Evolutionary conservation across 257 asterid genomes (phyloP).

Genomic region (Gynochthodes officinalis): DNA sequence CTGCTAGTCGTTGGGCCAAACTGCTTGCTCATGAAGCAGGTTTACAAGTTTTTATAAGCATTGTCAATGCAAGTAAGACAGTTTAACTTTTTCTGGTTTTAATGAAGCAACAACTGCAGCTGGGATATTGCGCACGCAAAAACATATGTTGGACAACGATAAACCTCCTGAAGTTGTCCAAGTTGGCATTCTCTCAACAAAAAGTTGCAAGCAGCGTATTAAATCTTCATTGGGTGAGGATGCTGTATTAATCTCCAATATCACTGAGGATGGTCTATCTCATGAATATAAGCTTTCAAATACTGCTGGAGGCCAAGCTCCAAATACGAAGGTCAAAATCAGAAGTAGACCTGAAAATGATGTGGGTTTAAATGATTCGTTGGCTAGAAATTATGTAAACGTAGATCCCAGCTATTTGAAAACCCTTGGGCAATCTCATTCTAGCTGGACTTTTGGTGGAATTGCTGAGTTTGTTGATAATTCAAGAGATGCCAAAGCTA

Average conservation of each 20-base stretch:
- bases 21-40: not conserved
- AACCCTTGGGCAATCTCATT: slow-evolving; percentile 79
- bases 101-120: slow-evolving; percentile 21
- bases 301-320: slow-evolving; percentile 31
- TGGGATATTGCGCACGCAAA: slow-evolving; percentile 23
- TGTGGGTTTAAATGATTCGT: slow-evolving; percentile 19
- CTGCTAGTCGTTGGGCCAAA: not conserved
- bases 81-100: slow-evolving; percentile 16
- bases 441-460: slow-evolving; percentile 88
- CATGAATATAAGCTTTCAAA: slow-evolving; percentile 23
- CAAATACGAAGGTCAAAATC: slow-evolving; percentile 26
- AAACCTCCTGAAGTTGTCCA: not conserved
- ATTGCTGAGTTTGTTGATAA: slow-evolving; percentile 84
- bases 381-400: slow-evolving; percentile 43
- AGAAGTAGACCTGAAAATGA: slow-evolving; percentile 26
- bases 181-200: not conserved
- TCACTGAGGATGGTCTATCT: slow-evolving; percentile 31
- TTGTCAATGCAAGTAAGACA: not conserved
- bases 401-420: slow-evolving; percentile 71
- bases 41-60: not conserved
- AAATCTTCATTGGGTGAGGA: slow-evolving; percentile 32
- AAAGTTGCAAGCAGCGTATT: slow-evolving; percentile 7
- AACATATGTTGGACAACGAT: slow-evolving; percentile 5
- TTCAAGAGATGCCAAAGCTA: slow-evolving; percentile 78
- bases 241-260: slow-evolving; percentile 37